Percentiles rank a stretch among this genome's conserved stretches.
Conservation (phyloP, 345 rosid species). For the Dovyalis caffra region DNA sequence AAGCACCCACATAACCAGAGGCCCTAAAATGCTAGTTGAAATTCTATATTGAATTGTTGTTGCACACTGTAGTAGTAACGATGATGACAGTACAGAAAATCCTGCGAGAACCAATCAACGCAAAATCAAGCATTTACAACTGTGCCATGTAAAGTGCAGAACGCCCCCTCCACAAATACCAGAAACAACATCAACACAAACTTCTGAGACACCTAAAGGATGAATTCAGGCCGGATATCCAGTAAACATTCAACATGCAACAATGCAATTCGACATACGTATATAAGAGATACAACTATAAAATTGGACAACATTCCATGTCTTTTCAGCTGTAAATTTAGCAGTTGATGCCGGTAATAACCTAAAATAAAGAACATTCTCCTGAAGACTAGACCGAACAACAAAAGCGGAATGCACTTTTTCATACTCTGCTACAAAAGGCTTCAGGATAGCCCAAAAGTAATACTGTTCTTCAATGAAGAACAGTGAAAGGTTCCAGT, state of each 20-base stretch:
- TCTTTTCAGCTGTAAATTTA: constrained; percentile 19
- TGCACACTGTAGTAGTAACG: no score
- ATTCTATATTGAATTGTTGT: no score
- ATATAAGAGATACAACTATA: constrained; percentile 17
- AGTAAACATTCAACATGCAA: constrained; percentile 2
- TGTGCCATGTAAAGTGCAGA: no score
- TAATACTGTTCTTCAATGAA: constrained; percentile 4
- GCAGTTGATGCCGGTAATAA: constrained; percentile 13
- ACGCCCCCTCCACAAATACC: not conserved
- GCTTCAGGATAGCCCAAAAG: constrained; percentile 12
- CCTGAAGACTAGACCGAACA: constrained; percentile 27
- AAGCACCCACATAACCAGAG: no score
- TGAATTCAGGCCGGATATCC: not conserved
- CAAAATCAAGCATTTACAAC: no score
- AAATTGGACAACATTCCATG: constrained; percentile 19
- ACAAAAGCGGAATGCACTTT: constrained; percentile 23
- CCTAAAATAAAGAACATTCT: constrained; percentile 20
- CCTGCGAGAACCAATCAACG: no score
- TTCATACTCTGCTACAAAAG: constrained; percentile 31
- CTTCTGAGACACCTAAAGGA: not conserved
- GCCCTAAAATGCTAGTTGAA: no score
- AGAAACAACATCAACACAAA: not conserved
- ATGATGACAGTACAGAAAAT: no score
- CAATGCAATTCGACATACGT: constrained; percentile 11
- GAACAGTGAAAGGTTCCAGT: constrained; percentile 1